Conservation (phyloP, 2,329 filamentous ascomycete species). For the Metarhizium rileyi region DNA sequence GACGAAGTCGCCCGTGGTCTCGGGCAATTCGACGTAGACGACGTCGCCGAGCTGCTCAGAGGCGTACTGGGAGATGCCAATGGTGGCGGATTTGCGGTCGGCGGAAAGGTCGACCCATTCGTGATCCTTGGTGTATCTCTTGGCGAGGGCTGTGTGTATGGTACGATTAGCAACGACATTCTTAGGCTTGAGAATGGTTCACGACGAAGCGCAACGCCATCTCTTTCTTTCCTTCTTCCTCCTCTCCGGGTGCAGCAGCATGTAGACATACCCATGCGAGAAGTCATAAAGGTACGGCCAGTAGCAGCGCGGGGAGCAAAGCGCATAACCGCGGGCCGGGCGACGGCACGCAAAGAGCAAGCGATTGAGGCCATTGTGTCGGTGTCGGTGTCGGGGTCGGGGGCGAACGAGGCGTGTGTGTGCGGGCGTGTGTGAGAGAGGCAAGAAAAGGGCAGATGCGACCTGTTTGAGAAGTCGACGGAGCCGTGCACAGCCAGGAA, state of each 20-base stretch:
- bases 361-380: constrained; percentile 51
- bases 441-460: background rate
- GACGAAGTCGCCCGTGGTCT: constrained; percentile 53
- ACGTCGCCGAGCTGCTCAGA: constrained; percentile 90
- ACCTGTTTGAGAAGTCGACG: background rate
- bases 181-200: background rate
- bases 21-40: constrained; percentile 91
- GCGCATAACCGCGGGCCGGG: constrained; percentile 34
- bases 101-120: constrained; percentile 91
- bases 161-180: background rate
- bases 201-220: background rate
- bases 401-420: background rate
- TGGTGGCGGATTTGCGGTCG: constrained; percentile 70
- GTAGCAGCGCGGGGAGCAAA: constrained; percentile 26
- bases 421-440: background rate
- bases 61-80: constrained; percentile 86
- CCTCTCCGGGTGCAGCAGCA: background rate
- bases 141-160: constrained; percentile 44
- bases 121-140: constrained; percentile 93
- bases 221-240: background rate
- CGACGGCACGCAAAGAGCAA: constrained; percentile 38
- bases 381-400: background rate
- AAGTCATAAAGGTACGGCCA: constrained; percentile 34
- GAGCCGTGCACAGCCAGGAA: background rate
- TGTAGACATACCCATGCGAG: constrained; percentile 24